Evolutionary conservation across 1,139 yeast species (phyloP).

Genomic region (Pichia sp.): DNA sequence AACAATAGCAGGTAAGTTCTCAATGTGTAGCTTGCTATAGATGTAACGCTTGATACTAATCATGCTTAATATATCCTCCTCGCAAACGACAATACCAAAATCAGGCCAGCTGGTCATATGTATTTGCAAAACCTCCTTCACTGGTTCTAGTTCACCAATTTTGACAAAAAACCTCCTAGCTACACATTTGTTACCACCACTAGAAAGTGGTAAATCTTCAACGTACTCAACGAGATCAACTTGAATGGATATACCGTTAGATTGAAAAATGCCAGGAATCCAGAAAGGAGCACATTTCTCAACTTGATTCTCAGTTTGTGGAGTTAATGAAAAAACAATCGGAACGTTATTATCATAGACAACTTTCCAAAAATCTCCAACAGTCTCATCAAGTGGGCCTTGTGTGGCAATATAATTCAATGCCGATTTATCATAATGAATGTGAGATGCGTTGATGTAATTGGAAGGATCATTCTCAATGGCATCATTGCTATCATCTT

Average conservation of each 20-base stretch:
- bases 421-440: slow-evolving; percentile 25
- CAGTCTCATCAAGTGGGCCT: slow-evolving; percentile 47
- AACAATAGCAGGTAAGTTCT: slow-evolving; percentile 33
- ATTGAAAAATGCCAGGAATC: slow-evolving; percentile 39
- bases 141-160: slow-evolving; percentile 21
- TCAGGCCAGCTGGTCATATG: slow-evolving; percentile 51
- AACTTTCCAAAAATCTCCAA: slow-evolving; percentile 53
- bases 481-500: slow-evolving; percentile 13
- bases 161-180: slow-evolving; percentile 31
- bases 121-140: slow-evolving; percentile 37
- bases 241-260: slow-evolving; percentile 31
- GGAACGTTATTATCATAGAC: slow-evolving; percentile 36
- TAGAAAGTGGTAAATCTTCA: slow-evolving; percentile 13
- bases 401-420: slow-evolving; percentile 46
- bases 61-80: slow-evolving; percentile 37
- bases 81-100: slow-evolving; percentile 36
- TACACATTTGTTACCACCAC: slow-evolving; percentile 5
- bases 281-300: slow-evolving; percentile 52
- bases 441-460: slow-evolving; percentile 36
- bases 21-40: slow-evolving; percentile 17
- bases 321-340: slow-evolving; percentile 42
- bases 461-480: too few species aligned
- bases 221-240: slow-evolving; percentile 27
- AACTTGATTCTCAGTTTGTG: slow-evolving; percentile 45
- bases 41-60: slow-evolving; percentile 35